Conservation (phyloP, 371 early-diverging fungal genomes). For the Ordospora pajunii region DNA sequence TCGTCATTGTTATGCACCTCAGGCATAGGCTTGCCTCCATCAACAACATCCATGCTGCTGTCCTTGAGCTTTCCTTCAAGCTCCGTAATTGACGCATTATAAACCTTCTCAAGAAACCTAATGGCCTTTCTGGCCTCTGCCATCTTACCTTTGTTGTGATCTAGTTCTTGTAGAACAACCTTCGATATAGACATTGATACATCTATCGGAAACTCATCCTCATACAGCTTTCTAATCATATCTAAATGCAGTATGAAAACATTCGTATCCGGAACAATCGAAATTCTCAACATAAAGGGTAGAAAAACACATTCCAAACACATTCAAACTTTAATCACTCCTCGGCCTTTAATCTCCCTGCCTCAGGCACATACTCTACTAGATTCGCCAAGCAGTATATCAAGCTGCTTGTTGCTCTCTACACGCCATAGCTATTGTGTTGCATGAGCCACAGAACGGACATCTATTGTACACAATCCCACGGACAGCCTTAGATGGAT, state of each 20-base stretch:
- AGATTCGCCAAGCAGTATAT: not conserved
- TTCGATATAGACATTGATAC: constrained; percentile 21
- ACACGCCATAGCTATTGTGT: not conserved
- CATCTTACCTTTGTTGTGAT: constrained; percentile 12
- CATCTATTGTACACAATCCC: not conserved
- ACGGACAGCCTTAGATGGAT: not conserved
- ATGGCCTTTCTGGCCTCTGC: constrained; percentile 26
- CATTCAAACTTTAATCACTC: not conserved
- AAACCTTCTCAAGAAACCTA: constrained; percentile 20
- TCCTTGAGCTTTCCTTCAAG: constrained; percentile 38
- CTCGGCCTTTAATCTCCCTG: not conserved
- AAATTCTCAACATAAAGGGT: constrained; percentile 21
- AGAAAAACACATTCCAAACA: not conserved
- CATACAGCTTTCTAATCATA: constrained; percentile 8
- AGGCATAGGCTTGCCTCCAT: not conserved
- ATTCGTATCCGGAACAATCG: constrained; percentile 49
- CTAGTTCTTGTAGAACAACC: constrained; percentile 42
- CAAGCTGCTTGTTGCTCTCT: not conserved
- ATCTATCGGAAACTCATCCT: constrained; percentile 7
- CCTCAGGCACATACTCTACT: not conserved
- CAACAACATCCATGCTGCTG: constrained; percentile 23
- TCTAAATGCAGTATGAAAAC: constrained; percentile 38
- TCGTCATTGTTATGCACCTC: constrained; percentile 41
- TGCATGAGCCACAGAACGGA: not conserved
- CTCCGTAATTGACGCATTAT: not conserved